These are phyloP conservation scores for Multifurca ochricompacta DNA, from an alignment of 768 basidiomycete species.

Conservation along the genomic window DNA sequence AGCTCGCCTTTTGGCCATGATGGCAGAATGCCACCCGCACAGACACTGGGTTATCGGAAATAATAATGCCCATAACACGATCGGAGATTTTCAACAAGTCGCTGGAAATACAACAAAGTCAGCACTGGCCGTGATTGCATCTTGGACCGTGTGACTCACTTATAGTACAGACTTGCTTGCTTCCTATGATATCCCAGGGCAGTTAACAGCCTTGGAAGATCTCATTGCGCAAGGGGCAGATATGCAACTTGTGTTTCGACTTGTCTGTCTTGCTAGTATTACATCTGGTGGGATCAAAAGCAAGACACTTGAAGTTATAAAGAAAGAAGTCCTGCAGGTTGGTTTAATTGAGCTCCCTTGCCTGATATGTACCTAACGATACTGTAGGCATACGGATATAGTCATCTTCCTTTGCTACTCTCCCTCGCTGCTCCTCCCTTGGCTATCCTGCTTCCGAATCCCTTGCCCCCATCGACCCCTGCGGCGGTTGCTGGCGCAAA, in stretches of 20 bases:
- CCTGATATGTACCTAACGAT: constrained; percentile 23
- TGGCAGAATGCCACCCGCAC: background rate
- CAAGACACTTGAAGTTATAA: constrained; percentile 79
- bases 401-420: constrained; percentile 58
- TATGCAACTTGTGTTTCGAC: constrained; percentile 65
- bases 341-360: constrained; percentile 8
- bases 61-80: constrained; percentile 75
- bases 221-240: constrained; percentile 83
- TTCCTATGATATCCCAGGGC: constrained; percentile 75
- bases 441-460: constrained; percentile 57
- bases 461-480: constrained; percentile 46
- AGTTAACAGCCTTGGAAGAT: constrained; percentile 84
- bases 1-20: background rate
- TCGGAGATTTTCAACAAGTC: constrained; percentile 87
- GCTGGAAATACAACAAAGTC: constrained; percentile 94
- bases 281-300: constrained; percentile 80
- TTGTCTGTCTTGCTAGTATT: constrained; percentile 82
- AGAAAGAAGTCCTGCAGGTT: constrained; percentile 86
- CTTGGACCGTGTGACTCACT: constrained; percentile 4
- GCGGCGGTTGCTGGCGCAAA: constrained; percentile 39
- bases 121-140: constrained; percentile 1
- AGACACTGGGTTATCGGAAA: constrained; percentile 95
- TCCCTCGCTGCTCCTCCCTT: constrained; percentile 61
- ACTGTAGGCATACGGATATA: constrained; percentile 66
- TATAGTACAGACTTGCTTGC: constrained; percentile 73